A percentile compares a stretch with the other conserved stretches of the same genome.
phyloP scores from a whole-genome alignment of 805 yeast genomes.

The Starmerella kuoi region DNA sequence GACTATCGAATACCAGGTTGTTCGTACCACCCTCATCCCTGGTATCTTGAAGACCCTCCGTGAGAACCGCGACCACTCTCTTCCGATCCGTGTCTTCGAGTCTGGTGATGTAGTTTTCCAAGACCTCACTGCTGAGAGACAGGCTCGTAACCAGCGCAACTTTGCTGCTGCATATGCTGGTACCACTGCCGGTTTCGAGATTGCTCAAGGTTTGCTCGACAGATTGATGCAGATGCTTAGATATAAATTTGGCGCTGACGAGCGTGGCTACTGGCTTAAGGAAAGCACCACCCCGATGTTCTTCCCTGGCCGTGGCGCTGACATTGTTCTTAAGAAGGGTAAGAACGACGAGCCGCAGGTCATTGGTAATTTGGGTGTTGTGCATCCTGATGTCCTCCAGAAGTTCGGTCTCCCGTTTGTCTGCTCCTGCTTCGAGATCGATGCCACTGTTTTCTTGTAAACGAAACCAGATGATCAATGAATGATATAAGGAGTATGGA shows the following conservation, averaged over 20 bases:
- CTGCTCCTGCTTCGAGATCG: conserved; percentile 80
- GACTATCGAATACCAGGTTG: conserved; percentile 93
- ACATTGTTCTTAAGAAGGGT: conserved; percentile 46
- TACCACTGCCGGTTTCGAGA: conserved; percentile 88
- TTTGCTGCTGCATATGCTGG: conserved; percentile 94
- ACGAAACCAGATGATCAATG: too few relatives aligned
- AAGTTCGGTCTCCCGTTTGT: conserved; percentile 86
- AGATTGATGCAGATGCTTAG: conserved; percentile 93
- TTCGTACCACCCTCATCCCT: conserved; percentile 85
- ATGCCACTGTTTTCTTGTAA: conserved; percentile 58
- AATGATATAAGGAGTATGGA: too few relatives aligned
- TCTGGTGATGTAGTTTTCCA: conserved; percentile 89
- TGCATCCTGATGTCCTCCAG: conserved; percentile 87
- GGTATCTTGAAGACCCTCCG: conserved; percentile 90
- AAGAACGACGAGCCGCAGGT: conserved; percentile 26
- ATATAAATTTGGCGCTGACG: conserved; percentile 56
- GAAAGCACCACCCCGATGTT: conserved; percentile 41
- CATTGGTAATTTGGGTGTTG: conserved; percentile 75
- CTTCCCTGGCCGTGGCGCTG: conserved; percentile 98
- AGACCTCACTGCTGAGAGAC: conserved; percentile 67
- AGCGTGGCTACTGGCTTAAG: conserved; percentile 50
- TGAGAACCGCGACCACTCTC: conserved; percentile 89
- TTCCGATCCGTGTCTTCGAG: conserved; percentile 92
- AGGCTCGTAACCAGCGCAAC: conserved; percentile 81
- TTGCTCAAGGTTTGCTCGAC: conserved; percentile 86